Conservation (phyloP, 1,284 basidiomycete species). For the Moniliella sp. region DNA sequence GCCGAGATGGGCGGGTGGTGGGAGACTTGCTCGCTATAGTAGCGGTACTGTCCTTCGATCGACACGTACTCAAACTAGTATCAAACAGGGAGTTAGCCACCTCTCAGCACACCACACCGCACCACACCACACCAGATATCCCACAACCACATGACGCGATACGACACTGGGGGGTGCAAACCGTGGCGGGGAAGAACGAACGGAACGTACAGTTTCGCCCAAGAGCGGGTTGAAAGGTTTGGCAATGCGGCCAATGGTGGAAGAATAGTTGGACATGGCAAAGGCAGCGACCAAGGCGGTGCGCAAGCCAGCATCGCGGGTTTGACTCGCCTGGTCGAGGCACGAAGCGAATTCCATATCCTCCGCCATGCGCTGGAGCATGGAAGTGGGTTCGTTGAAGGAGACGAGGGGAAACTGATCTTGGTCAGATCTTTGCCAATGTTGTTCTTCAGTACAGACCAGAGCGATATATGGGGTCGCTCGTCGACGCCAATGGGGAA, state of each 20-base stretch:
- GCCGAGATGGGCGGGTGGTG: slow-evolving; percentile 95
- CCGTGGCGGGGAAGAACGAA: no score
- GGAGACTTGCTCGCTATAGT: slow-evolving; percentile 80
- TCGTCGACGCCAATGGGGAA: slow-evolving; percentile 57
- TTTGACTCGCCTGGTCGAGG: slow-evolving; percentile 57
- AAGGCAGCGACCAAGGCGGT: slow-evolving; percentile 87
- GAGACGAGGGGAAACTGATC: slow-evolving; percentile 85
- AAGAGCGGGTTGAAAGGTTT: slow-evolving; percentile 37
- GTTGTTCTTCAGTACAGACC: slow-evolving; percentile 82
- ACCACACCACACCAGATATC: no score
- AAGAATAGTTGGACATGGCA: slow-evolving; percentile 92
- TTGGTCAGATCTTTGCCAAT: slow-evolving; percentile 92
- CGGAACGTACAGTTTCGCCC: no score
- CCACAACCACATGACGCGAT: no score
- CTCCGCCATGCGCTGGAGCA: slow-evolving; percentile 52
- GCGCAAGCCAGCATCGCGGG: slow-evolving; percentile 56
- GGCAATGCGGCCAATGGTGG: slow-evolving; percentile 46
- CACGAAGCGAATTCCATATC: slow-evolving; percentile 33
- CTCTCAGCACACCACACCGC: no score
- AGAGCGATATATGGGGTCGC: slow-evolving; percentile 69
- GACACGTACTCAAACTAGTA: slow-evolving; percentile 89
- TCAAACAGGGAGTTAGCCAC: no score
- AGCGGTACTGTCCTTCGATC: slow-evolving; percentile 54
- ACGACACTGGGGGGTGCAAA: no score
- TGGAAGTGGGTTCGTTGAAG: slow-evolving; percentile 58